These are phyloP conservation scores for Brassica hybrid DNA, from an alignment of 441 rosid species.

Conservation along the genomic window DNA sequence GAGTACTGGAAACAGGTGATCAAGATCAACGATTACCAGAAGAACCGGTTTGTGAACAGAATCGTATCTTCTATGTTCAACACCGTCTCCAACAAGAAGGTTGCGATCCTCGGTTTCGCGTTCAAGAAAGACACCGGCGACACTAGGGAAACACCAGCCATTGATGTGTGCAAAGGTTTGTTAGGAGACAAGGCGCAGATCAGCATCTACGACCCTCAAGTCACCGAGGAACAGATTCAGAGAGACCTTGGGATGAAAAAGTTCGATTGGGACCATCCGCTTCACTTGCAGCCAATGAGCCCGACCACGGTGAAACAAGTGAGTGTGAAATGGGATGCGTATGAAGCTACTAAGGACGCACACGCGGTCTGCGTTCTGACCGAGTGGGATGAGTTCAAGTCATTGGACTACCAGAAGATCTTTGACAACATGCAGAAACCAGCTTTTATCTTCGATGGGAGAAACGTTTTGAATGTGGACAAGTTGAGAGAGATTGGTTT, in stretches of 20 bases:
- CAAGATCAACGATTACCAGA: slow-evolving; percentile 10
- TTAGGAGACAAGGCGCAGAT: slow-evolving; percentile 4
- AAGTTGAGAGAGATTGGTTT: slow-evolving; percentile 6
- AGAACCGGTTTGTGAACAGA: slow-evolving; percentile 3
- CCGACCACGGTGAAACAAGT: slow-evolving; percentile 4
- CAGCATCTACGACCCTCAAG: neutral
- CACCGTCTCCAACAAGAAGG: slow-evolving; percentile 9
- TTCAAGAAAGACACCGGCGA: slow-evolving; percentile 4
- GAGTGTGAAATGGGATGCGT: slow-evolving; percentile 9
- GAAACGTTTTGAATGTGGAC: slow-evolving; percentile 9
- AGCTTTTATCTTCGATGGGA: slow-evolving; percentile 10
- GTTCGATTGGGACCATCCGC: slow-evolving; percentile 3
- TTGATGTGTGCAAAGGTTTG: slow-evolving; percentile 6
- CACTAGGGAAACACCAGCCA: slow-evolving; percentile 1
- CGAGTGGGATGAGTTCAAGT: slow-evolving; percentile 13
- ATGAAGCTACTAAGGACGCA: neutral
- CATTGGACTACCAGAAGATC: slow-evolving; percentile 11
- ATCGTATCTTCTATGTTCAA: neutral
- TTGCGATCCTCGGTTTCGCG: slow-evolving; percentile 2
- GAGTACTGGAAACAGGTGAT: slow-evolving; percentile 6
- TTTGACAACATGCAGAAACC: slow-evolving; percentile 7
- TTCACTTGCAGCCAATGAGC: slow-evolving; percentile 9
- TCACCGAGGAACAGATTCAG: neutral
- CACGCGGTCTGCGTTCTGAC: slow-evolving; percentile 5
- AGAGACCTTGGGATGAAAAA: slow-evolving; percentile 4